Evolutionary conservation across 1,284 basidiomycete genomes (phyloP).

Genomic region (Boletellus deceptivus): DNA sequence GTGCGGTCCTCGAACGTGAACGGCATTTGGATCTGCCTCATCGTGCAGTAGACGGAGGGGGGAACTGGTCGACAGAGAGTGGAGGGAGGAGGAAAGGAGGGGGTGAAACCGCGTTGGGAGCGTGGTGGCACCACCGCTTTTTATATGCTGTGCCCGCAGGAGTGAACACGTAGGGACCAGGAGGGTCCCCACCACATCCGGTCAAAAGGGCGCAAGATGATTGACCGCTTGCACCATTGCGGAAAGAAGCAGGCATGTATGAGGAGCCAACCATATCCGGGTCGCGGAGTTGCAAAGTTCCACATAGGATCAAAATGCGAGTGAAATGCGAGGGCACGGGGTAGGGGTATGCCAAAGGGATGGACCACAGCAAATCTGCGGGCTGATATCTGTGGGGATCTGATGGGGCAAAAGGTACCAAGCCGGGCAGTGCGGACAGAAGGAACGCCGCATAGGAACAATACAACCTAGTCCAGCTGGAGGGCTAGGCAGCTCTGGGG

Average conservation of each 20-base stretch:
- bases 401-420: conserved; percentile 14
- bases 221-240: conserved; percentile 22
- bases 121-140: conserved; percentile 6
- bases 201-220: conserved; percentile 25
- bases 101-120: background rate
- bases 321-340: conserved; percentile 16
- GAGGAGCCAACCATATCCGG: conserved; percentile 27
- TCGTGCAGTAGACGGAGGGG: conserved; percentile 5
- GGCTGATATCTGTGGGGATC: background rate
- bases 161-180: conserved; percentile 13
- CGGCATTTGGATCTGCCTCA: conserved; percentile 37
- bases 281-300: conserved; percentile 31
- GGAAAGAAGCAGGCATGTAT: conserved; percentile 23
- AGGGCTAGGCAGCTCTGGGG: background rate
- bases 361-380: conserved; percentile 2
- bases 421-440: conserved; percentile 8
- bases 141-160: conserved; percentile 25
- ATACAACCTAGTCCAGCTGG: background rate
- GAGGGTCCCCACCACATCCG: conserved; percentile 22
- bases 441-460: conserved; percentile 12
- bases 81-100: background rate
- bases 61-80: background rate
- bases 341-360: background rate
- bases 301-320: conserved; percentile 1
- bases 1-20: conserved; percentile 70